A percentile compares a stretch with the other conserved stretches of the same genome.
These are phyloP conservation scores for Dactylellina drechsleri DNA, from an alignment of 2,329 filamentous ascomycete genomes.

Conservation along the genomic window DNA sequence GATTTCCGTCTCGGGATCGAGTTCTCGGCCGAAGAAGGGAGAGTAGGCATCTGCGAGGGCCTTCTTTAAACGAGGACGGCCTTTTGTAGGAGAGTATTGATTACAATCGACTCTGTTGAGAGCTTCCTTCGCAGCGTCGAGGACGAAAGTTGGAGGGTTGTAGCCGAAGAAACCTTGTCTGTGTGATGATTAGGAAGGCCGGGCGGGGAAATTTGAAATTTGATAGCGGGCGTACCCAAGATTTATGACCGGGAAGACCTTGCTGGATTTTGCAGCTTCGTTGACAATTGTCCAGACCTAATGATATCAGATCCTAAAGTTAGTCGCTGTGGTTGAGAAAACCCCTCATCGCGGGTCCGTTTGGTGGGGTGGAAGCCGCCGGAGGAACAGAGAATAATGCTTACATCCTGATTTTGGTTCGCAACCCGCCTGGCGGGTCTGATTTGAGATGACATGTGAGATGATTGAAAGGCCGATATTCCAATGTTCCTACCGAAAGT, in stretches of 20 bases:
- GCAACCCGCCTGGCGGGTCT: constrained; percentile 65
- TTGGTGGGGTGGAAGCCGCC: not conserved
- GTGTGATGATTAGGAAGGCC: constrained; percentile 10
- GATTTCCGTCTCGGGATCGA: constrained; percentile 91
- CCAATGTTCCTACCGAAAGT: constrained; percentile 39
- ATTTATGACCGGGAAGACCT: constrained; percentile 74
- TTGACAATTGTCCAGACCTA: constrained; percentile 71
- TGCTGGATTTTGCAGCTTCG: constrained; percentile 72
- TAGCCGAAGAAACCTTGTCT: constrained; percentile 82
- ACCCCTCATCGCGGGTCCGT: constrained; percentile 11
- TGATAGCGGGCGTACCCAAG: constrained; percentile 68
- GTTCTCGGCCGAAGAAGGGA: constrained; percentile 80
- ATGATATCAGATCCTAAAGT: constrained; percentile 13
- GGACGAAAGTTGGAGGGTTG: constrained; percentile 89
- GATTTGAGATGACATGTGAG: constrained; percentile 59
- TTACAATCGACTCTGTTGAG: constrained; percentile 95
- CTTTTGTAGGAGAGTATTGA: constrained; percentile 96
- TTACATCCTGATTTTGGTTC: constrained; percentile 67
- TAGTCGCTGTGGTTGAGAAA: constrained; percentile 6
- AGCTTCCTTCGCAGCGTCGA: constrained; percentile 89
- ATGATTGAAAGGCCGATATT: constrained; percentile 45
- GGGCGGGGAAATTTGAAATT: constrained; percentile 3
- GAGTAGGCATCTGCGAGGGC: constrained; percentile 93
- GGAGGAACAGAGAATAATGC: constrained; percentile 57
- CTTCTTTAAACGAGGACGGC: constrained; percentile 88